A percentile compares a stretch with the other conserved stretches of the same genome.
Evolutionary conservation across 257 asterid genomes (phyloP).

Genomic region (Leonotis leonurus): DNA sequence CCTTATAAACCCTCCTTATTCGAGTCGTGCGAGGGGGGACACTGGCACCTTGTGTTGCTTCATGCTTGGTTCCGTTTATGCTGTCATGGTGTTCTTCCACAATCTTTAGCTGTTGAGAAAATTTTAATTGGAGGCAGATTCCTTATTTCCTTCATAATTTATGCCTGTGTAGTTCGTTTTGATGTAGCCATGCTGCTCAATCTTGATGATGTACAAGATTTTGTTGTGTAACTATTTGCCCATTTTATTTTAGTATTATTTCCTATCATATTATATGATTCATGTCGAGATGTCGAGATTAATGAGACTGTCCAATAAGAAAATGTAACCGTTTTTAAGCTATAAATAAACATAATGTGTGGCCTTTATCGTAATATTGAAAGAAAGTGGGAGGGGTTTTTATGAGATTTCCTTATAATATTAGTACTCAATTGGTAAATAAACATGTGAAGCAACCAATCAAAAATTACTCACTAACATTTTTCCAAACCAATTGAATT

Average conservation of each 20-base stretch:
- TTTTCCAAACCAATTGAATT: no score
- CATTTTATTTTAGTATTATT: no score
- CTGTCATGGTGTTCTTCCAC: constrained; percentile 26
- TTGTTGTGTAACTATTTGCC: neutral
- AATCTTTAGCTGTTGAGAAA: constrained; percentile 14
- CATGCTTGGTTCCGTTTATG: constrained; percentile 17
- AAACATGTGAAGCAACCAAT: neutral
- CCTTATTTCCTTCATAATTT: neutral
- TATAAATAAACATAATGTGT: no score
- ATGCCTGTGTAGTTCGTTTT: no score
- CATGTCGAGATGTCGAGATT: no score
- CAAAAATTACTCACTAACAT: neutral
- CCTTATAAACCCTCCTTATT: constrained; percentile 16
- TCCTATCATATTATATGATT: no score
- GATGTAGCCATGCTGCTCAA: no score
- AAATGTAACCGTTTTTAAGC: no score
- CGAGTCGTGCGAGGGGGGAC: no score
- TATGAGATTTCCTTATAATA: neutral
- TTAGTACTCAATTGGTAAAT: constrained; percentile 9
- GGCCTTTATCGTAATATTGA: no score
- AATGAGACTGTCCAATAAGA: no score
- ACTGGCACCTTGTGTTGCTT: constrained; percentile 24
- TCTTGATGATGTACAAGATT: neutral
- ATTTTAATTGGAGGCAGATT: constrained; percentile 9
- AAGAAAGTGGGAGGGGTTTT: neutral